phyloP scores from a whole-genome alignment of 1,139 yeast genomes.

The Candida labiduridarum region DNA sequence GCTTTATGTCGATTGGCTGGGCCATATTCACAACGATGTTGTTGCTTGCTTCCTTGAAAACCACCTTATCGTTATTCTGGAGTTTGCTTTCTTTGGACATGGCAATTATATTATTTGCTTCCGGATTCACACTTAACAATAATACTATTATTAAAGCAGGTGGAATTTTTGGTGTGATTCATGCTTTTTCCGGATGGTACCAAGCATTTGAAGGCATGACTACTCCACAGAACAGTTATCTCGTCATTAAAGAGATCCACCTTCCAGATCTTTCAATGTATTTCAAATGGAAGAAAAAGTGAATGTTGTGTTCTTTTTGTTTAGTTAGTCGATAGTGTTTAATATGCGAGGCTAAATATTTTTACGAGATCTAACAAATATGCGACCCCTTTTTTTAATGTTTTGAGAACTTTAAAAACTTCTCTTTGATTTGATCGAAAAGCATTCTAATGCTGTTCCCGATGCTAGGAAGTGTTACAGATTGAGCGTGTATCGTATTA shows the following conservation, averaged over 20 bases:
- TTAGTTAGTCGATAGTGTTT: too few relatives aligned
- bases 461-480: too few relatives aligned
- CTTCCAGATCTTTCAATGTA: constrained; percentile 13
- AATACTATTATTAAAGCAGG: constrained; percentile 58
- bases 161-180: constrained; percentile 64
- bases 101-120: constrained; percentile 57
- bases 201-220: constrained; percentile 41
- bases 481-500: too few relatives aligned
- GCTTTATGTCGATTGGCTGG: constrained; percentile 66
- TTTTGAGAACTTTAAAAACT: too few relatives aligned
- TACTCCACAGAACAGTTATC: constrained; percentile 28
- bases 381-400: too few relatives aligned
- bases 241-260: constrained; percentile 22
- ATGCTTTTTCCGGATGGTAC: constrained; percentile 63
- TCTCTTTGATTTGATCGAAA: too few relatives aligned
- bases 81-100: constrained; percentile 55
- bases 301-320: neutral
- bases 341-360: too few relatives aligned
- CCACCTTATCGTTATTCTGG: constrained; percentile 60
- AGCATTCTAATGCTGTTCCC: too few relatives aligned
- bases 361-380: too few relatives aligned
- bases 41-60: constrained; percentile 59
- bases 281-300: neutral
- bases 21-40: constrained; percentile 59
- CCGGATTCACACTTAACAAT: constrained; percentile 52